Conservation (phyloP, 1,284 basidiomycete genomes). For the Tylopilus sp. region DNA sequence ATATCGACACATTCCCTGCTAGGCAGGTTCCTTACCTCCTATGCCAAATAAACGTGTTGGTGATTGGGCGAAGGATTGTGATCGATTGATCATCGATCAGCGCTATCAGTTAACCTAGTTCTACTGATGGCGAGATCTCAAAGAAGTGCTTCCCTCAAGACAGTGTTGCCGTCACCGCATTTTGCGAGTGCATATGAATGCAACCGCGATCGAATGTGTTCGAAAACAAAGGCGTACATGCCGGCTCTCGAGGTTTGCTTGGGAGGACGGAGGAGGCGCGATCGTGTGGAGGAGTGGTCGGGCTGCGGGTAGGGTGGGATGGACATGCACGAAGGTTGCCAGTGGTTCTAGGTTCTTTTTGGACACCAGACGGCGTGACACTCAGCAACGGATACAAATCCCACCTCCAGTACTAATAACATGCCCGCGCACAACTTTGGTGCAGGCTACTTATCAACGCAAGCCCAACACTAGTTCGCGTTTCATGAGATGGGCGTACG, state of each 20-base stretch:
- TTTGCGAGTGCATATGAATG: constrained; percentile 84
- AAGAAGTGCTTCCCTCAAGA: constrained; percentile 64
- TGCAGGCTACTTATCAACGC: constrained; percentile 52
- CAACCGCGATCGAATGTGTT: constrained; percentile 83
- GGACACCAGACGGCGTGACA: constrained; percentile 69
- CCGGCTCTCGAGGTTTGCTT: constrained; percentile 64
- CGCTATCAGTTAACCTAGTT: background rate
- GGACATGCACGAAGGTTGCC: constrained; percentile 72
- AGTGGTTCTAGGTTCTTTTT: constrained; percentile 76
- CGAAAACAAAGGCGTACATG: constrained; percentile 88
- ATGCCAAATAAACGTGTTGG: background rate
- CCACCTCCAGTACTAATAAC: constrained; percentile 60
- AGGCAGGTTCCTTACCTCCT: constrained; percentile 37
- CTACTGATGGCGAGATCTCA: constrained; percentile 52
- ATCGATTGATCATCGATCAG: background rate
- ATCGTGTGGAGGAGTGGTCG: constrained; percentile 58
- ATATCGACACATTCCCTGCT: background rate
- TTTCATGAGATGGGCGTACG: constrained; percentile 31
- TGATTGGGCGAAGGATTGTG: constrained; percentile 1
- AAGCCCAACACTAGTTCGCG: constrained; percentile 2
- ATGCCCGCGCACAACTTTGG: constrained; percentile 70
- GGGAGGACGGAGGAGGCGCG: constrained; percentile 70
- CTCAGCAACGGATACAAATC: constrained; percentile 71
- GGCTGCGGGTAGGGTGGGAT: constrained; percentile 74
- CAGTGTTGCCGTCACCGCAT: constrained; percentile 81